Percentiles rank a stretch among this genome's conserved stretches.
phyloP scores from a whole-genome alignment of 495 filamentous ascomycete species.

The Schizothecium vesticola region DNA sequence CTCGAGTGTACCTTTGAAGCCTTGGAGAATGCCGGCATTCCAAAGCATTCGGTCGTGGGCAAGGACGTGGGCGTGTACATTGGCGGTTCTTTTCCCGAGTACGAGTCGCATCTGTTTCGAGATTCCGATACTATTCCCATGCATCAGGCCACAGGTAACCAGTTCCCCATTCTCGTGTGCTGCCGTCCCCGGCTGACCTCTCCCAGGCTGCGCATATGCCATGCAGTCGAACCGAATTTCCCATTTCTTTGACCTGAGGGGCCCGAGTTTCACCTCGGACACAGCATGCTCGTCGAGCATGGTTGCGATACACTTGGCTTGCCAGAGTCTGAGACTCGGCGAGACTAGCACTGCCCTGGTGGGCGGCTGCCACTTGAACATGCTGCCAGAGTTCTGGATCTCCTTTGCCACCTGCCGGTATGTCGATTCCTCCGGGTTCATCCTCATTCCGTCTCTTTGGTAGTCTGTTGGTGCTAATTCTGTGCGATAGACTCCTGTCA shows the following conservation, averaged over 20 bases:
- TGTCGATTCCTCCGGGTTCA: neutral
- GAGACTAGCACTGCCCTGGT: slow-evolving; percentile 48
- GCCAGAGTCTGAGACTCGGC: slow-evolving; percentile 65
- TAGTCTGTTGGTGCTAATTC: neutral
- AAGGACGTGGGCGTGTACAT: slow-evolving; percentile 80
- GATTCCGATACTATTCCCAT: slow-evolving; percentile 61
- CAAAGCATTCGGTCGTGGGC: slow-evolving; percentile 67
- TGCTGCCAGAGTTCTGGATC: slow-evolving; percentile 53
- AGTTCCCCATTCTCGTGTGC: neutral
- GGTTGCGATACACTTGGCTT: slow-evolving; percentile 64
- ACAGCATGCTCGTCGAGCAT: slow-evolving; percentile 82
- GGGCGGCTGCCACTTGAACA: slow-evolving; percentile 53
- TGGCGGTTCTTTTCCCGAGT: slow-evolving; percentile 81
- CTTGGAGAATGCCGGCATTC: slow-evolving; percentile 80
- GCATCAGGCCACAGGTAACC: slow-evolving; percentile 43
- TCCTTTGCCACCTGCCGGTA: slow-evolving; percentile 38
- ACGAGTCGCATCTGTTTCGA: slow-evolving; percentile 71
- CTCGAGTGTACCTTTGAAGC: slow-evolving; percentile 82
- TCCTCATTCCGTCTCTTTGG: neutral
- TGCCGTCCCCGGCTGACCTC: slow-evolving; percentile 24
- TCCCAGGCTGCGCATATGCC: slow-evolving; percentile 34
- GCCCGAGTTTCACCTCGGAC: slow-evolving; percentile 68
- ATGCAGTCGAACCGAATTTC: slow-evolving; percentile 61
- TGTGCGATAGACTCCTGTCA: slow-evolving; percentile 51
- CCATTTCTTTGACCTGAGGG: slow-evolving; percentile 53